Evolutionary conservation across 108 stramenopile genomes (phyloP), one percentile per base, ranked within the genome.

Genomic region (Discostella pseudostelligera): DNA sequence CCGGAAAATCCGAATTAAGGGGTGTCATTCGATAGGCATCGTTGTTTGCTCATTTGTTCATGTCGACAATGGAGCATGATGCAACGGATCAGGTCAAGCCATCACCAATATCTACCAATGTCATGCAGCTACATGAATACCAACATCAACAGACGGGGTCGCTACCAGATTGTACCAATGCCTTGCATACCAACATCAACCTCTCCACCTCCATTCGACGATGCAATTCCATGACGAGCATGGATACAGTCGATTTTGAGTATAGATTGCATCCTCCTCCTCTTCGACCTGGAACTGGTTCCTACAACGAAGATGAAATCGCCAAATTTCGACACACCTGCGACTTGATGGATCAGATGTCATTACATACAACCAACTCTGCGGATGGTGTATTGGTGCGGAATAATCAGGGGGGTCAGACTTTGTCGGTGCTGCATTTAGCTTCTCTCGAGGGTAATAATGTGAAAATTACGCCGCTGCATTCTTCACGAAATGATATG

Each of bases 251-350:
- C 8, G 14, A 36, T 50, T 17, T 17, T 3, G 46, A 20, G 17
- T 24, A 12, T 24, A n/a, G 12, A 24, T 11, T 25, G 22, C 49
- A 7, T 22, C 49, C 1, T 25, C 20, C 3, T 11, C 26, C 4
- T 19, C 49, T 9, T 4, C 11, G 1, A 9, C 26, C 4, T 35
- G 35, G 26, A 59, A 17, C 9, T 45, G 40, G 24, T 20, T 59
- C 59, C n/a, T 59, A 45, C 40, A 7, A 45, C 17, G 59, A 43
- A 26, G 59, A n/a, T 59, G 59, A 59, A 16, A 45, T 59, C 37
- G 39, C 39, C 43, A 59, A 42, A 19, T 24, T 8, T 40, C 37
- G 59, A 10, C 53, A 14, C 39, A 59, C 56, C 8, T 50, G 49
- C 22, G 17, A 48, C 47, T 48, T 1, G 17, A 19, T 48, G 47